Percentiles rank a stretch among this genome's conserved stretches.
phyloP scores from a whole-genome alignment of 192 early-diverging fungal genomes.

The Coemansia sp. region DNA sequence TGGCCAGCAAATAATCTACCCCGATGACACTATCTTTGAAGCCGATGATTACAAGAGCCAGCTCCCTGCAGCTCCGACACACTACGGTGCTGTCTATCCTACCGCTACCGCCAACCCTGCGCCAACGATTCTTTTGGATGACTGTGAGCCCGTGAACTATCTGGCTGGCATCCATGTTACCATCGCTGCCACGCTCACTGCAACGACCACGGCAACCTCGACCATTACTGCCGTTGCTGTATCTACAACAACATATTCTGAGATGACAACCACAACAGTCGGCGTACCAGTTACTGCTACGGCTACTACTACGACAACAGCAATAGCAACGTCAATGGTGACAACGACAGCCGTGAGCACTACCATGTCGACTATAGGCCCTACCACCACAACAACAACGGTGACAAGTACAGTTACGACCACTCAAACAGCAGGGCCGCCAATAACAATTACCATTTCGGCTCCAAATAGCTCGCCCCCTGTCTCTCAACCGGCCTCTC shows the following conservation, averaged over 20 bases:
- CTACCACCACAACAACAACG: neutral
- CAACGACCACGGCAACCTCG: neutral
- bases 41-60: neutral
- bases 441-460: no score
- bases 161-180: neutral
- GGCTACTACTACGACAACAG: neutral
- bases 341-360: slow-evolving; percentile 7
- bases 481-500: no score
- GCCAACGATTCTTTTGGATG: neutral
- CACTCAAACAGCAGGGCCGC: no score
- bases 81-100: neutral
- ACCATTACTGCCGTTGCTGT: neutral
- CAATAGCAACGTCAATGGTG: slow-evolving; percentile 4
- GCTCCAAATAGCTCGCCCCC: no score
- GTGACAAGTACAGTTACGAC: no score
- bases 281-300: neutral
- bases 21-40: slow-evolving; percentile 7
- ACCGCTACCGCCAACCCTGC: neutral
- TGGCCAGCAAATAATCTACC: slow-evolving; percentile 11
- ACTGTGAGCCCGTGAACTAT: neutral
- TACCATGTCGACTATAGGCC: neutral
- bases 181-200: neutral
- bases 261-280: neutral
- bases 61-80: neutral
- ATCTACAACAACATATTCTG: neutral